A percentile compares a stretch with the other conserved stretches of the same genome.
These are phyloP conservation scores for Cyclocybe cylindracea DNA, from an alignment of 768 basidiomycete genomes.

Conservation along the genomic window DNA sequence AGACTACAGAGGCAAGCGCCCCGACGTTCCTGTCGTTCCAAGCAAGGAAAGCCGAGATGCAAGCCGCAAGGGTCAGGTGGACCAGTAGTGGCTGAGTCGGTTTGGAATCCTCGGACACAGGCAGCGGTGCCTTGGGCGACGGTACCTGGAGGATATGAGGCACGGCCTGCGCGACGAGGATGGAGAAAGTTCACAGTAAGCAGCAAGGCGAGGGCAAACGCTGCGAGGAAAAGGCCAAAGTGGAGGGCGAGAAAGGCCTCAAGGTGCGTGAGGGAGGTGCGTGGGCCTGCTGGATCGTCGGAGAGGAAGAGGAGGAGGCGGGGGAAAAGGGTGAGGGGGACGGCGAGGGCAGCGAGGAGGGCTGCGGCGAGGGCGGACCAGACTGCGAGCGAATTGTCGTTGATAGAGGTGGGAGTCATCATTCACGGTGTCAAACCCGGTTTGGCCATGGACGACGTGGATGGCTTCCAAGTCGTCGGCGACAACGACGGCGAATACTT, in stretches of 20 bases:
- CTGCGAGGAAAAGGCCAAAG: conserved; percentile 60
- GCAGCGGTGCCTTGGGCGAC: conserved; percentile 39
- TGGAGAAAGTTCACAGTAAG: conserved; percentile 45
- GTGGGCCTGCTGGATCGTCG: conserved; percentile 32
- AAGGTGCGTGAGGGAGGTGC: conserved; percentile 53
- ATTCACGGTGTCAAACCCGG: conserved; percentile 24
- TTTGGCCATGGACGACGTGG: conserved; percentile 26
- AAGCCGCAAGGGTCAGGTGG: conserved; percentile 56
- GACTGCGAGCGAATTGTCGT: conserved; percentile 22
- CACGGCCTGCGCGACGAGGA: not conserved
- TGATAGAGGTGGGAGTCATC: conserved; percentile 16
- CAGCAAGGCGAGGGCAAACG: conserved; percentile 56
- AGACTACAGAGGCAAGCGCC: conserved; percentile 52
- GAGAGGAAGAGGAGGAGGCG: conserved; percentile 70
- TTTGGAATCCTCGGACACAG: conserved; percentile 21
- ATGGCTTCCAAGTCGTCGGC: conserved; percentile 25
- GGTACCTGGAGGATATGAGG: conserved; percentile 37
- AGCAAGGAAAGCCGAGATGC: conserved; percentile 59
- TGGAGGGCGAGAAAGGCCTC: conserved; percentile 72
- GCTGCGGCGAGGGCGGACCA: conserved; percentile 35
- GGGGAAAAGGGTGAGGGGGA: conserved; percentile 48
- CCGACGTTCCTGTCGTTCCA: conserved; percentile 65
- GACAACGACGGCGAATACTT: conserved; percentile 57
- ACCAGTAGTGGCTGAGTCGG: conserved; percentile 61
- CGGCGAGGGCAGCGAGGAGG: conserved; percentile 16